A percentile compares a stretch with the other conserved stretches of the same genome.
Evolutionary conservation across 805 yeast species (phyloP).

Genomic region (Starmerella vitae): DNA sequence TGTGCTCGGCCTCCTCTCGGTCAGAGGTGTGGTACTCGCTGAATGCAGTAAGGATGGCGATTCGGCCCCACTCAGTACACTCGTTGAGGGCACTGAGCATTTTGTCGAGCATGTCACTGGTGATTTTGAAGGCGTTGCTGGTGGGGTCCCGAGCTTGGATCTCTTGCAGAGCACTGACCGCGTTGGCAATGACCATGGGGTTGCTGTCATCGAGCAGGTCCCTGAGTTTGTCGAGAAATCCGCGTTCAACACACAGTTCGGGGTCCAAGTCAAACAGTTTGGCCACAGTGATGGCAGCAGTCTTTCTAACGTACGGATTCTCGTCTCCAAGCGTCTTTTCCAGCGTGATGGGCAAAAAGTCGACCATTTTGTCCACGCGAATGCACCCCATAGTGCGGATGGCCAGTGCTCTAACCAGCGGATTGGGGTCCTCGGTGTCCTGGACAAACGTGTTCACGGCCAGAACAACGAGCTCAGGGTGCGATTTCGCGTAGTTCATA

Average conservation of each 20-base stretch:
- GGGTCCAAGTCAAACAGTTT: constrained; percentile 80
- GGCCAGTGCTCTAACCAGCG: constrained; percentile 88
- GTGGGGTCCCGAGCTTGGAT: constrained; percentile 55
- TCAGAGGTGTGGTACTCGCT: constrained; percentile 51
- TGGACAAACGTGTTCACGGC: constrained; percentile 94
- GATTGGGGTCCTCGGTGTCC: constrained; percentile 94
- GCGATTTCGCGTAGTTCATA: constrained; percentile 94
- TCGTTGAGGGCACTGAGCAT: constrained; percentile 79
- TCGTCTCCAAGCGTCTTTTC: constrained; percentile 77
- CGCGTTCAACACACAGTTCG: constrained; percentile 69
- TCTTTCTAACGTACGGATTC: constrained; percentile 92
- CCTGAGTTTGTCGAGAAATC: constrained; percentile 59
- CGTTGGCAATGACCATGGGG: constrained; percentile 96
- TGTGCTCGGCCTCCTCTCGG: constrained; percentile 60
- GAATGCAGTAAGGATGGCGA: constrained; percentile 71
- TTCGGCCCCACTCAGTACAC: constrained; percentile 98
- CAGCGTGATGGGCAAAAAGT: constrained; percentile 83
- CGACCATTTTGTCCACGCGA: constrained; percentile 87
- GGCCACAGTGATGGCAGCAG: constrained; percentile 96
- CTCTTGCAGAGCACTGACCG: constrained; percentile 74
- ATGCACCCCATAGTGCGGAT: constrained; percentile 98
- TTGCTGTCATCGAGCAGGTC: constrained; percentile 68
- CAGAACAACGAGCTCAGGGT: constrained; percentile 87
- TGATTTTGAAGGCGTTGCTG: constrained; percentile 35
- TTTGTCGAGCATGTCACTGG: constrained; percentile 34